Conservation (phyloP, 495 filamentous ascomycete genomes). For the Terfezia claveryi region DNA sequence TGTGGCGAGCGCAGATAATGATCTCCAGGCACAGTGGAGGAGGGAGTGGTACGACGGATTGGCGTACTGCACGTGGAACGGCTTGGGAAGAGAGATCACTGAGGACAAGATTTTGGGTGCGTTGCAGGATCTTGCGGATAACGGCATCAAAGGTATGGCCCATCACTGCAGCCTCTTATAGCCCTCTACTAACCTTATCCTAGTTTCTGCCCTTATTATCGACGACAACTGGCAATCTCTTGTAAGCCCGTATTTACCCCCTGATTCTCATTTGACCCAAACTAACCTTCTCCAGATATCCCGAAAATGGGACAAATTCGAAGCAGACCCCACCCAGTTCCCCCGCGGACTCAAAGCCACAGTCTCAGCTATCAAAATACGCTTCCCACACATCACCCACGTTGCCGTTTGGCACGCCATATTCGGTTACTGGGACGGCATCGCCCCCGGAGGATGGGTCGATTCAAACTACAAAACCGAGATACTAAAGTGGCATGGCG, state of each 20-base stretch:
- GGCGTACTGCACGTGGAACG: constrained; percentile 74
- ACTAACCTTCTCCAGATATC: constrained; percentile 22
- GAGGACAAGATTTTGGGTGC: constrained; percentile 60
- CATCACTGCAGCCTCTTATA: background rate
- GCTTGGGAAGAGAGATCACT: constrained; percentile 56
- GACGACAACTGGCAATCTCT: constrained; percentile 94
- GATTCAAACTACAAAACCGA: constrained; percentile 53
- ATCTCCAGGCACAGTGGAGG: constrained; percentile 28
- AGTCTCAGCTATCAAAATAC: constrained; percentile 41
- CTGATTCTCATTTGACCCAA: background rate
- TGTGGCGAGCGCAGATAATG: constrained; percentile 13
- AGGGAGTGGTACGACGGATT: constrained; percentile 68
- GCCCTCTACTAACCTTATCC: background rate
- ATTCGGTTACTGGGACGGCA: constrained; percentile 88
- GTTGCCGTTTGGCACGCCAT: constrained; percentile 91
- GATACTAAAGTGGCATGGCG: constrained; percentile 16
- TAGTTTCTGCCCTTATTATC: constrained; percentile 61
- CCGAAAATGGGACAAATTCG: constrained; percentile 47
- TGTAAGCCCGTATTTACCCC: constrained; percentile 18
- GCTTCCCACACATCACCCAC: constrained; percentile 53
- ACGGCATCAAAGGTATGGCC: constrained; percentile 35
- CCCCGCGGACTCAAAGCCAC: constrained; percentile 54
- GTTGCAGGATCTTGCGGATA: constrained; percentile 43
- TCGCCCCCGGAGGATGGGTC: constrained; percentile 48
- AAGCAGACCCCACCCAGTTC: constrained; percentile 62